A percentile compares a stretch with the other conserved stretches of the same genome.
These are phyloP conservation scores for Fraxinus paxiana DNA, from an alignment of 305 asterid species.

Conservation along the genomic window DNA sequence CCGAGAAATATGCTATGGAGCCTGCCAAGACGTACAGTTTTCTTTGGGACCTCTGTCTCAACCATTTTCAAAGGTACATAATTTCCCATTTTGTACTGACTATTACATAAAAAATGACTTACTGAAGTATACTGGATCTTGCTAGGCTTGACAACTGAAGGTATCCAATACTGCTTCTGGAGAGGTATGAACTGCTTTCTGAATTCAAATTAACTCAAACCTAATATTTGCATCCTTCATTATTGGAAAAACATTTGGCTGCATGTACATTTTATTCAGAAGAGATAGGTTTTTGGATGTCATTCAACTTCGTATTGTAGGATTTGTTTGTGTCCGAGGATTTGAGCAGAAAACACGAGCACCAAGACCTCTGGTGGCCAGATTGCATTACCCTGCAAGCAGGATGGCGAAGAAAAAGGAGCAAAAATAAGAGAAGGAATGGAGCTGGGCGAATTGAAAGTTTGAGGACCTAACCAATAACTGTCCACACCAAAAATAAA, in stretches of 20 bases:
- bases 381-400: conserved; percentile 73
- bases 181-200: conserved; percentile 54
- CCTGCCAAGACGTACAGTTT: conserved; percentile 72
- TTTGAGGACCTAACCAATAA: conserved; percentile 26
- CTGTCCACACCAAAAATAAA: conserved; percentile 25
- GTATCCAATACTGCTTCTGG: conserved; percentile 82
- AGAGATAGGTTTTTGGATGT: conserved; percentile 1
- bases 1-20: conserved; percentile 73
- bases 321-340: conserved; percentile 91
- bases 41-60: conserved; percentile 86
- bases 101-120: conserved; percentile 26
- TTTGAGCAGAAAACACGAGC: conserved; percentile 63
- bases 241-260: not conserved
- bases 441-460: conserved; percentile 28
- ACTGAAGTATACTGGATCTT: conserved; percentile 23
- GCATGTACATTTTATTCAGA: conserved; percentile 3
- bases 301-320: conserved; percentile 42
- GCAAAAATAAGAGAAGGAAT: conserved; percentile 25
- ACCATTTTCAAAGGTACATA: conserved; percentile 71
- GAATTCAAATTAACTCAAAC: not conserved
- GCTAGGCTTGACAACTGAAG: conserved; percentile 70
- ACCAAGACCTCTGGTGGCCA: conserved; percentile 68
- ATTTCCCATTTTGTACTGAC: conserved; percentile 8
- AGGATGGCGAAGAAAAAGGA: conserved; percentile 42
- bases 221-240: not conserved